Conservation (phyloP, 2,329 filamentous ascomycete genomes). For the Fusarium annulatum region DNA sequence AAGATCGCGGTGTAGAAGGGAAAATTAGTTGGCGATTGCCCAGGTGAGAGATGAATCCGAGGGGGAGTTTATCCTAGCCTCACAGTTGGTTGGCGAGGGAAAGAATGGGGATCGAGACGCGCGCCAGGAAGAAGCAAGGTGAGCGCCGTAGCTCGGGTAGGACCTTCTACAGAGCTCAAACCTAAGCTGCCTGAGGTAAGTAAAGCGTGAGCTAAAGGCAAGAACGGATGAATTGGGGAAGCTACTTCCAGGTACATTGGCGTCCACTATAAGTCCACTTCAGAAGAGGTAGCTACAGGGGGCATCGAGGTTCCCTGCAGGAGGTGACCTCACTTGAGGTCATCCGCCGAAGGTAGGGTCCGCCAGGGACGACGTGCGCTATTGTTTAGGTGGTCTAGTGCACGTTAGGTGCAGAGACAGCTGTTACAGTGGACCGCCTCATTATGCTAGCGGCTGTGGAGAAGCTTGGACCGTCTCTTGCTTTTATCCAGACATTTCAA, state of each 20-base stretch:
- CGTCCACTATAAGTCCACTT: neutral
- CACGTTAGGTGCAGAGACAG: conserved; percentile 11
- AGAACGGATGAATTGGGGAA: conserved; percentile 13
- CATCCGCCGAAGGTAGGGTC: conserved; percentile 33
- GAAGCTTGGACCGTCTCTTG: conserved; percentile 20
- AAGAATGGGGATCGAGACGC: conserved; percentile 40
- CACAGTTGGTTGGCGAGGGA: conserved; percentile 39
- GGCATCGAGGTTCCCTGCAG: neutral
- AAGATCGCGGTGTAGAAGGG: conserved; percentile 29
- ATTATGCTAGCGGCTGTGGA: conserved; percentile 20
- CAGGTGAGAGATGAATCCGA: conserved; percentile 37
- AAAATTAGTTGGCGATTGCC: conserved; percentile 27
- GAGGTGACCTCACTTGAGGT: conserved; percentile 34
- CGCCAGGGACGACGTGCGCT: conserved; percentile 36
- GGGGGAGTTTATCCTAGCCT: conserved; percentile 33
- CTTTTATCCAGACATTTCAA: conserved; percentile 19
- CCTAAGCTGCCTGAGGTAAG: conserved; percentile 28
- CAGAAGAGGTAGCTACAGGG: conserved; percentile 11
- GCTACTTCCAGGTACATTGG: conserved; percentile 18
- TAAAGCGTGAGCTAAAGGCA: conserved; percentile 24
- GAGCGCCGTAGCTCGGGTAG: conserved; percentile 23
- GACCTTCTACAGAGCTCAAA: conserved; percentile 30
- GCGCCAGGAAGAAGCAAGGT: conserved; percentile 41
- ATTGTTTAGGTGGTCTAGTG: conserved; percentile 32
- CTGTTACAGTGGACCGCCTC: conserved; percentile 26